Conservation (phyloP, 2,329 filamentous ascomycete species). For the Albophoma yamanashiensis region DNA sequence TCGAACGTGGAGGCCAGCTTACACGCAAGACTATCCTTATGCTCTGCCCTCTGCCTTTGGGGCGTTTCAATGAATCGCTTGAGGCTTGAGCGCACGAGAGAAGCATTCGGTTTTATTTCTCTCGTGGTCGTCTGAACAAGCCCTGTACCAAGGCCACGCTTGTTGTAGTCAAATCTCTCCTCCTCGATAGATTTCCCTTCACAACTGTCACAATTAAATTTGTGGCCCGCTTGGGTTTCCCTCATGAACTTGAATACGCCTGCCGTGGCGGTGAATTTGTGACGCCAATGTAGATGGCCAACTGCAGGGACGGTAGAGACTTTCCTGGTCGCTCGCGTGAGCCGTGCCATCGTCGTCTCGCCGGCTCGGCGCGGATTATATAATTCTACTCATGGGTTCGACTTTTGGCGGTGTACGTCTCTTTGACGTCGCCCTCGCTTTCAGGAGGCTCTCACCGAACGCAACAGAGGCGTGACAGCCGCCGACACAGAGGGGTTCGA, state of each 20-base stretch:
- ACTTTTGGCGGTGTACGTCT: not conserved
- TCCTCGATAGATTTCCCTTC: constrained; percentile 39
- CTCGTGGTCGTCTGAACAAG: not conserved
- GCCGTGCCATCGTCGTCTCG: constrained; percentile 32
- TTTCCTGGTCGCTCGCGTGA: constrained; percentile 11
- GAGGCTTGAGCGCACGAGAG: too few species aligned
- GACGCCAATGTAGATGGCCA: constrained; percentile 23
- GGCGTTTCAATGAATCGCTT: too few species aligned
- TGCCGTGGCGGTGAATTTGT: constrained; percentile 11
- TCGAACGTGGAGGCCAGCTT: too few species aligned
- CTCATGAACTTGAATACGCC: constrained; percentile 10
- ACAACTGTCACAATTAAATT: constrained; percentile 55
- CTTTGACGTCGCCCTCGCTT: constrained; percentile 3
- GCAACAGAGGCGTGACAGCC: constrained; percentile 16
- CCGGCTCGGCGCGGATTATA: constrained; percentile 13
- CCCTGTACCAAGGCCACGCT: not conserved
- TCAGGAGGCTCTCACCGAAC: constrained; percentile 18
- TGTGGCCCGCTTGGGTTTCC: not conserved
- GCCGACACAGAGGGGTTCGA: constrained; percentile 14
- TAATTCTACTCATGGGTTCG: constrained; percentile 16
- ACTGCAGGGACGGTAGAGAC: constrained; percentile 13
- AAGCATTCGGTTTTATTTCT: too few species aligned
- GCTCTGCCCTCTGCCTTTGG: too few species aligned
- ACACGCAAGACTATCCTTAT: too few species aligned
- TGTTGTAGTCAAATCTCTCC: not conserved